Conservation (phyloP, 805 yeast genomes). For the Myxozyma mucilagina region DNA sequence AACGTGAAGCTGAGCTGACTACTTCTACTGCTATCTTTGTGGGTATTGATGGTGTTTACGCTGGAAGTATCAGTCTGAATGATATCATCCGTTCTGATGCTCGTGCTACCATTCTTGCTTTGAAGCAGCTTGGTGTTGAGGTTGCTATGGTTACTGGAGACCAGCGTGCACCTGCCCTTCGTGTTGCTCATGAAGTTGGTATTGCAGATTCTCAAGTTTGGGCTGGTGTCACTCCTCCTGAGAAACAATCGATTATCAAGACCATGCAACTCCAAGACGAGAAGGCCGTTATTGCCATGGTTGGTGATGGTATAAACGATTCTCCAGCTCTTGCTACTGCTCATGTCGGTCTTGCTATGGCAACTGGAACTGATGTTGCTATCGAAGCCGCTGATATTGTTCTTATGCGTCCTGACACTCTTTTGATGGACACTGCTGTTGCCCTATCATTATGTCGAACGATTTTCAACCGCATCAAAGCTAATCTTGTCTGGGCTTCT, state of each 20-base stretch:
- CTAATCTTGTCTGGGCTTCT: slow-evolving; percentile 83
- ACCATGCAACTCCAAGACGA: slow-evolving; percentile 49
- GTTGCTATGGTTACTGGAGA: slow-evolving; percentile 95
- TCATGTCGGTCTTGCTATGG: slow-evolving; percentile 86
- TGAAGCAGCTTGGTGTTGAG: slow-evolving; percentile 53
- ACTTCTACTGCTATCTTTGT: slow-evolving; percentile 56
- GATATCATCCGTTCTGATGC: slow-evolving; percentile 74
- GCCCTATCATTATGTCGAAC: slow-evolving; percentile 64
- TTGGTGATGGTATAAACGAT: slow-evolving; percentile 98
- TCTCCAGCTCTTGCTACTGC: slow-evolving; percentile 93
- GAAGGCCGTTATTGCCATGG: slow-evolving; percentile 61
- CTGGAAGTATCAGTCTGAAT: slow-evolving; percentile 65
- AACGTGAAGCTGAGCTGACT: slow-evolving; percentile 35
- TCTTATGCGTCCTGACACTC: slow-evolving; percentile 48
- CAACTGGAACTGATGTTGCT: slow-evolving; percentile 93
- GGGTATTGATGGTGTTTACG: slow-evolving; percentile 54
- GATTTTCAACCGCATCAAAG: slow-evolving; percentile 74
- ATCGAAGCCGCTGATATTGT: slow-evolving; percentile 96
- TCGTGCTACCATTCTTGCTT: slow-evolving; percentile 54
- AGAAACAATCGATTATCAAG: slow-evolving; percentile 67
- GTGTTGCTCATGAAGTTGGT: slow-evolving; percentile 66
- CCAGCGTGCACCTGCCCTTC: slow-evolving; percentile 57
- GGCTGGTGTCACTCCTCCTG: slow-evolving; percentile 74
- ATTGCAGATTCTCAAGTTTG: slow-evolving; percentile 64
- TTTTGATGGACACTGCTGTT: slow-evolving; percentile 46